Evolutionary conservation across 2,329 filamentous ascomycete species (phyloP).

Genomic region (Akanthomyces uredinophilus): DNA sequence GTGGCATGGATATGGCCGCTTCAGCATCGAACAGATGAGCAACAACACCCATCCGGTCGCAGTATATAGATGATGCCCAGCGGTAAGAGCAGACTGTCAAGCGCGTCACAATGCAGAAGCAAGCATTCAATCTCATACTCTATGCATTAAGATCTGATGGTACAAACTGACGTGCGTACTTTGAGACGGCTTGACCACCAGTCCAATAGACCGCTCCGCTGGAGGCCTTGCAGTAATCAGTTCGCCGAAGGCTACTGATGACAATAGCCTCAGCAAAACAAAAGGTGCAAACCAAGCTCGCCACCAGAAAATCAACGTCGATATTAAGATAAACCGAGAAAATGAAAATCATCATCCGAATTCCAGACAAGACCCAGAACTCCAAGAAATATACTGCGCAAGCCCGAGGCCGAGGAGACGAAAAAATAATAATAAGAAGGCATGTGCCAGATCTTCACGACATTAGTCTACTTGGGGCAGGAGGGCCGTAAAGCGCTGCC

Average conservation of each 20-base stretch:
- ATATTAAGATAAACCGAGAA: slow-evolving; percentile 20
- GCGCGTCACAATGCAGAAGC: background rate
- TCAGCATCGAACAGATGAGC: background rate
- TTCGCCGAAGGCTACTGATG: background rate
- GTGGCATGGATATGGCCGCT: too few species aligned
- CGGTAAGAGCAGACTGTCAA: background rate
- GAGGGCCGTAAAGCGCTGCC: background rate
- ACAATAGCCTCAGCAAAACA: background rate
- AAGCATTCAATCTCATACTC: slow-evolving; percentile 10
- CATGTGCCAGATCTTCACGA: slow-evolving; percentile 6
- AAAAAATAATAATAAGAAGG: slow-evolving; percentile 1
- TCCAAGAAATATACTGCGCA: slow-evolving; percentile 35
- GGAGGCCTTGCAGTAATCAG: background rate
- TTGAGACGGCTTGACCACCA: slow-evolving; percentile 1
- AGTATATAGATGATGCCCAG: too few species aligned
- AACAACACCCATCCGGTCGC: too few species aligned
- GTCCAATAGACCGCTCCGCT: slow-evolving; percentile 1
- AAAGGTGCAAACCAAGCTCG: background rate
- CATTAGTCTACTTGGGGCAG: slow-evolving; percentile 6
- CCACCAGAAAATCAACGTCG: slow-evolving; percentile 12
- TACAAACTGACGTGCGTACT: slow-evolving; percentile 3
- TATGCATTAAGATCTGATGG: slow-evolving; percentile 11
- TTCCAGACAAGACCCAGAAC: slow-evolving; percentile 36
- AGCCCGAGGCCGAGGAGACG: slow-evolving; percentile 22
- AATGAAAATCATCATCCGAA: slow-evolving; percentile 34